Evolutionary conservation across 768 basidiomycete species (phyloP).

Genomic region (Lentinula sp.): DNA sequence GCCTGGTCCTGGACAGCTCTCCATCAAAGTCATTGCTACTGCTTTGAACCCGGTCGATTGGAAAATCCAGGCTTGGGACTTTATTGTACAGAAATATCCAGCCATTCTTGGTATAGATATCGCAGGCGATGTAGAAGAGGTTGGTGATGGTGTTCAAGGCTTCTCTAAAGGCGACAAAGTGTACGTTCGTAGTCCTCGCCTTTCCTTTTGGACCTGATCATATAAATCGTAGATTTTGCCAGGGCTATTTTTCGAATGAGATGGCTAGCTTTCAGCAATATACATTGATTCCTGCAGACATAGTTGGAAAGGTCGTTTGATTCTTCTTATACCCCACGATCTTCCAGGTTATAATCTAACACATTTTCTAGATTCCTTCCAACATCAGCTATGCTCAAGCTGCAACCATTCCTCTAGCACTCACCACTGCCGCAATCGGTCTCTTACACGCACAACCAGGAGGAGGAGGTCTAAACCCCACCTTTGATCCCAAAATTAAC

Average conservation of each 20-base stretch:
- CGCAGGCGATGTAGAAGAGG: slow-evolving; percentile 43
- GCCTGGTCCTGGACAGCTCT: slow-evolving; percentile 3
- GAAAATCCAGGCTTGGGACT: slow-evolving; percentile 30
- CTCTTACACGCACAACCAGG: slow-evolving; percentile 32
- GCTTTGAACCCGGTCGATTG: slow-evolving; percentile 5
- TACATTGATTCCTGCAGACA: slow-evolving; percentile 30
- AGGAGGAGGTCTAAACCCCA: slow-evolving; percentile 34
- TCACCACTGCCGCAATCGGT: slow-evolving; percentile 46
- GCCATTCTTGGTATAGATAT: slow-evolving; percentile 43
- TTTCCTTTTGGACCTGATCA: not conserved
- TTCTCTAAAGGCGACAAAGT: slow-evolving; percentile 50
- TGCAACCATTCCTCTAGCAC: slow-evolving; percentile 39
- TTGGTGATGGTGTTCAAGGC: slow-evolving; percentile 45
- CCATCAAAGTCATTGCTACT: not conserved
- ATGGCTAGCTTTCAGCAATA: slow-evolving; percentile 41
- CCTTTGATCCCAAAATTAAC: slow-evolving; percentile 30
- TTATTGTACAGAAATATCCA: slow-evolving; percentile 35
- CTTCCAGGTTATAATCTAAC: slow-evolving; percentile 27
- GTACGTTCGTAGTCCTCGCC: slow-evolving; percentile 23
- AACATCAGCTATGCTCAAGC: slow-evolving; percentile 43
- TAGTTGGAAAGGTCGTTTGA: slow-evolving; percentile 32
- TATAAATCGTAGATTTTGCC: slow-evolving; percentile 26
- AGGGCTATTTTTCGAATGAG: slow-evolving; percentile 31
- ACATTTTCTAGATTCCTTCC: slow-evolving; percentile 40
- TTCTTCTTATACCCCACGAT: slow-evolving; percentile 27